Conservation (phyloP, 163 green algal species). For the Volvox carteri region DNA sequence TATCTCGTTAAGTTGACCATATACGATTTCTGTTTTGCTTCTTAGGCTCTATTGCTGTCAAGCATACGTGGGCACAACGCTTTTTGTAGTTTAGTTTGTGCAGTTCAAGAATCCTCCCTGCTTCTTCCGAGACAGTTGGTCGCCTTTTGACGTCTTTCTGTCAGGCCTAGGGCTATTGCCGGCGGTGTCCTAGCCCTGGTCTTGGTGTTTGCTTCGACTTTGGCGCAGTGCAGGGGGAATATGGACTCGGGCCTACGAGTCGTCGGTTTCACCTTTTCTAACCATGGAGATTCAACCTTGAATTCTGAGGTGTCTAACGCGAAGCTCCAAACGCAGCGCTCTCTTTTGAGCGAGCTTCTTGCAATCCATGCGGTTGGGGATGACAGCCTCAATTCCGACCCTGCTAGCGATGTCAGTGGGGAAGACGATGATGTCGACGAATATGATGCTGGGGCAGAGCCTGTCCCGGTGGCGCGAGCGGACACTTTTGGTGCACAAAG, state of each 20-base stretch:
- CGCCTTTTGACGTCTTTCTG: neutral
- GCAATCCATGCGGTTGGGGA: neutral
- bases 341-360: constrained; percentile 22
- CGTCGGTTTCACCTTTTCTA: constrained; percentile 28
- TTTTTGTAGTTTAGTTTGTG: too few species aligned
- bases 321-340: constrained; percentile 42
- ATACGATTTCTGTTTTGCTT: too few species aligned
- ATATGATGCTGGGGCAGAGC: neutral
- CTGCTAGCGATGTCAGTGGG: neutral
- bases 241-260: constrained; percentile 20
- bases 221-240: neutral
- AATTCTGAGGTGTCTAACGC: constrained; percentile 3
- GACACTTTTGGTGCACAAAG: neutral
- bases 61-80: too few species aligned
- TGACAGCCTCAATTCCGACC: neutral
- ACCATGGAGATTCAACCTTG: constrained; percentile 12
- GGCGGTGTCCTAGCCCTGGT: too few species aligned
- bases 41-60: too few species aligned
- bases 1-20: too few species aligned
- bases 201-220: neutral
- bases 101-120: neutral
- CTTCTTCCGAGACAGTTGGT: neutral
- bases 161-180: too few species aligned
- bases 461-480: neutral
- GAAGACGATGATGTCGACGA: constrained; percentile 3